Evolutionary conservation across 2,329 filamentous ascomycete genomes (phyloP), one percentile per base, ranked within the genome.

Genomic region (Pseudogymnoascus pannorum): DNA sequence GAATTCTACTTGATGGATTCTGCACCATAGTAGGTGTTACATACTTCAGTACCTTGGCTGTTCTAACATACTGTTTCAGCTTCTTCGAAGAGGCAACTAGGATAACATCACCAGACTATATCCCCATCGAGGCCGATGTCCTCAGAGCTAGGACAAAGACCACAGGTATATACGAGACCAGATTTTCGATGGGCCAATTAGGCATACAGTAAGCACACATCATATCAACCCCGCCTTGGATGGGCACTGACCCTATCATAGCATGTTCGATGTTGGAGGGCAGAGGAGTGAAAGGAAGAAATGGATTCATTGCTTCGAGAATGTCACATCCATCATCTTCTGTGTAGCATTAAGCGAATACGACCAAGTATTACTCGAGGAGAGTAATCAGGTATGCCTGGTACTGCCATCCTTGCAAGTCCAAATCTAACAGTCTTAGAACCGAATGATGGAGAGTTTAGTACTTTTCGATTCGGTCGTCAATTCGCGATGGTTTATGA

Each of bases 1-100:
- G 93, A 99, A 76, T 99, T 99, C 75, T 99, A 99, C 73, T 79
- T 99, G 62, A 99, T 99, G 94, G 94, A 99, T 75, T 99, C 94
- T 22, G 94, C 94, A 59, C 92, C 92, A 78, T 99, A 99, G 93
- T 99, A 82, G 33, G 70, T 68, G 57, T 61, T 48, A 33, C 9
- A 18, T 7, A 33, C 26, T 9, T 5, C 26, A 35, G 11, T 29
- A 18, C 18, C 24, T n/a, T 44, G 29, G 44, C 22, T 22, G 24
- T 58, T 20, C 24, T 22, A n/a, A 14, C 8, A 16, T n/a, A 33
- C 20, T n/a, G 3, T 33, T 64, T 31, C 66, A 99, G 94, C 78
- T 99, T 99, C 78, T 97, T 99, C 75, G 90, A 96, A 66, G 91
- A 97, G 74, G 91, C 92, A 22, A 81, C 84, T 72, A 85, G 94